These are phyloP conservation scores for Ceratobasidium sp. DNA, from an alignment of 1,284 basidiomycete species.

Conservation along the genomic window DNA sequence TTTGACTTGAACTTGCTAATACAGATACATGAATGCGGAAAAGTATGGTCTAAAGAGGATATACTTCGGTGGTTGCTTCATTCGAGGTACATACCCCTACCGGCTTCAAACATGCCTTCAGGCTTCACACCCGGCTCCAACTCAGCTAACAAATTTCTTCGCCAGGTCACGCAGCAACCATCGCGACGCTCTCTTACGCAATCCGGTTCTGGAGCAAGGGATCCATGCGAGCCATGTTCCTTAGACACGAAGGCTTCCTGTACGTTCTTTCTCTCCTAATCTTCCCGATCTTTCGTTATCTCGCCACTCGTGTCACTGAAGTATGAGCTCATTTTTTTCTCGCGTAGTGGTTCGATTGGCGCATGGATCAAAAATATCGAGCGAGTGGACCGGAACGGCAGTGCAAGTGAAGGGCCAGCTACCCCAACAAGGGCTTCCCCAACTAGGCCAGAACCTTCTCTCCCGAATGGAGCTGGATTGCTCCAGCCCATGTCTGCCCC, in stretches of 20 bases:
- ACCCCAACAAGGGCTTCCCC: constrained; percentile 1
- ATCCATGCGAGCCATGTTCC: constrained; percentile 93
- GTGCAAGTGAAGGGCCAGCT: constrained; percentile 4
- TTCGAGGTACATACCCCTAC: constrained; percentile 79
- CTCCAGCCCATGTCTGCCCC: no score
- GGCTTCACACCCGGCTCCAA: no score
- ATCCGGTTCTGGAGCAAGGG: constrained; percentile 99
- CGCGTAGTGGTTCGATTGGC: constrained; percentile 79
- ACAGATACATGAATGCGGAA: constrained; percentile 98
- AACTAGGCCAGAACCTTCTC: background rate
- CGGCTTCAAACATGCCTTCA: no score
- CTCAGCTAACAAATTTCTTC: constrained; percentile 15
- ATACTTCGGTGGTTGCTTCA: constrained; percentile 99
- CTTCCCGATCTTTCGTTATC: constrained; percentile 35
- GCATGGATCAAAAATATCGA: constrained; percentile 96
- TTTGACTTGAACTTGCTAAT: constrained; percentile 1
- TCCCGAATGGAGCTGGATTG: background rate
- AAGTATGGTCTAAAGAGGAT: constrained; percentile 97
- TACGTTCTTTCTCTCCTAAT: constrained; percentile 59
- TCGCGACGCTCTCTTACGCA: constrained; percentile 96
- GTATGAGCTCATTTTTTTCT: background rate
- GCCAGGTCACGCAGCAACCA: constrained; percentile 92
- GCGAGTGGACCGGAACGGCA: constrained; percentile 2
- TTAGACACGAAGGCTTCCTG: constrained; percentile 98
- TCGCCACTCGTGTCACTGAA: background rate